A percentile compares a stretch with the other conserved stretches of the same genome.
phyloP scores from a whole-genome alignment of 1,284 basidiomycete species.

The Trametes hirsuta region DNA sequence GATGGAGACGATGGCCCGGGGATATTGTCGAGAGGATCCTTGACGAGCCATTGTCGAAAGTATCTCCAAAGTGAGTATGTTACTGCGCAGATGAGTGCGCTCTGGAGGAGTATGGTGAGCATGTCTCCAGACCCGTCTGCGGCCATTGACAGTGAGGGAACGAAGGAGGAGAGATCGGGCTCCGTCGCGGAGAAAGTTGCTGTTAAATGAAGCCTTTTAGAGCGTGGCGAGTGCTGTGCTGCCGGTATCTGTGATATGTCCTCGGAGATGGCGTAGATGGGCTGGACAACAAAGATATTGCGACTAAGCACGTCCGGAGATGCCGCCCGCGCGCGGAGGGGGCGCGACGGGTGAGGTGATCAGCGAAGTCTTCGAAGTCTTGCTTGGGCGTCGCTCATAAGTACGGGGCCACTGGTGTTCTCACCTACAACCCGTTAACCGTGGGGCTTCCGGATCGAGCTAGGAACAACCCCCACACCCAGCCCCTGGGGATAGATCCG shows the following conservation, averaged over 20 bases:
- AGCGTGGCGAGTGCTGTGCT: conserved; percentile 11
- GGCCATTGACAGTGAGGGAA: conserved; percentile 13
- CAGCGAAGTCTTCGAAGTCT: conserved; percentile 12
- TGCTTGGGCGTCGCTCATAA: conserved; percentile 3
- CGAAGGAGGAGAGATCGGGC: conserved; percentile 16
- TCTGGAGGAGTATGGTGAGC: conserved; percentile 19
- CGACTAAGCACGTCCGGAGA: conserved; percentile 8
- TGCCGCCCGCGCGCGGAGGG: conserved; percentile 4
- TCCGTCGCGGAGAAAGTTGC: conserved; percentile 5
- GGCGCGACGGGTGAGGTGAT: conserved; percentile 13
- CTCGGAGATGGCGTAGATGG: conserved; percentile 24
- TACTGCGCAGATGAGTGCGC: conserved; percentile 19
- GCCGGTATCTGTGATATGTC: conserved; percentile 21
- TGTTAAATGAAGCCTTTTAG: conserved; percentile 14
- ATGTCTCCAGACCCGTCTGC: conserved; percentile 12
- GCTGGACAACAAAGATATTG: conserved; percentile 1
- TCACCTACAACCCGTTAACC: conserved; percentile 11
- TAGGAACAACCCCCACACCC: background rate
- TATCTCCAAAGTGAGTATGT: conserved; percentile 20
- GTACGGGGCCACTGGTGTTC: conserved; percentile 12
- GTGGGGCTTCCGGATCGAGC: conserved; percentile 12
- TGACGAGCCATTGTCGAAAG: conserved; percentile 20
- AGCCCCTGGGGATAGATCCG: background rate
- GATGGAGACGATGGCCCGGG: conserved; percentile 25
- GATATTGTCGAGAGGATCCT: conserved; percentile 24